These are phyloP conservation scores for Xylaria sp. DNA, from an alignment of 2,329 filamentous ascomycete species.

Conservation along the genomic window DNA sequence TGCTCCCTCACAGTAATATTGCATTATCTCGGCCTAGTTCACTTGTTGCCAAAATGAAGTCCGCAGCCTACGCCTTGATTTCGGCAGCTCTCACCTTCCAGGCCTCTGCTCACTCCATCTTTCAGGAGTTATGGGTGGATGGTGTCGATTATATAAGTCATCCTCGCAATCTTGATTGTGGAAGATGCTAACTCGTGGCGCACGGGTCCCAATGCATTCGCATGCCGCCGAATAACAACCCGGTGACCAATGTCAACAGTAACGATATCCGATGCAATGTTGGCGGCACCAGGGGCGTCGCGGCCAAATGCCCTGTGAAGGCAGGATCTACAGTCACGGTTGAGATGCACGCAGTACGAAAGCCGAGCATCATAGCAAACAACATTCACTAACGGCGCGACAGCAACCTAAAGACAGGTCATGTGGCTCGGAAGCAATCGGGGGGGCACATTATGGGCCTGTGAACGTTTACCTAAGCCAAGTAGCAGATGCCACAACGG, in stretches of 20 bases:
- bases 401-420: constrained; percentile 58
- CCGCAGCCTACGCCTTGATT: constrained; percentile 47
- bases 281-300: constrained; percentile 49
- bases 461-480: constrained; percentile 63
- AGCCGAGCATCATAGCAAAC: not conserved
- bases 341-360: constrained; percentile 47
- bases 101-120: constrained; percentile 60
- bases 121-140: constrained; percentile 64
- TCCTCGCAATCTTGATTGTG: not conserved
- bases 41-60: constrained; percentile 51
- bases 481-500: constrained; percentile 58
- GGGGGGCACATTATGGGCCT: constrained; percentile 64
- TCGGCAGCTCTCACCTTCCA: constrained; percentile 52
- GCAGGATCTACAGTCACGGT: constrained; percentile 48
- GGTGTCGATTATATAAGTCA: constrained; percentile 53
- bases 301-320: constrained; percentile 58
- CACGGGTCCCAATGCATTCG: constrained; percentile 59
- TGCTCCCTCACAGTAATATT: constrained; percentile 10
- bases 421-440: constrained; percentile 61
- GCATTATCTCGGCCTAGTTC: constrained; percentile 17
- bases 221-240: constrained; percentile 61
- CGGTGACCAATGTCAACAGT: constrained; percentile 58
- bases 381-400: constrained; percentile 10
- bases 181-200: constrained; percentile 41
- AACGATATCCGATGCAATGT: constrained; percentile 58